Evolutionary conservation across 768 basidiomycete genomes (phyloP).

Genomic region (Leccinum obscurum): DNA sequence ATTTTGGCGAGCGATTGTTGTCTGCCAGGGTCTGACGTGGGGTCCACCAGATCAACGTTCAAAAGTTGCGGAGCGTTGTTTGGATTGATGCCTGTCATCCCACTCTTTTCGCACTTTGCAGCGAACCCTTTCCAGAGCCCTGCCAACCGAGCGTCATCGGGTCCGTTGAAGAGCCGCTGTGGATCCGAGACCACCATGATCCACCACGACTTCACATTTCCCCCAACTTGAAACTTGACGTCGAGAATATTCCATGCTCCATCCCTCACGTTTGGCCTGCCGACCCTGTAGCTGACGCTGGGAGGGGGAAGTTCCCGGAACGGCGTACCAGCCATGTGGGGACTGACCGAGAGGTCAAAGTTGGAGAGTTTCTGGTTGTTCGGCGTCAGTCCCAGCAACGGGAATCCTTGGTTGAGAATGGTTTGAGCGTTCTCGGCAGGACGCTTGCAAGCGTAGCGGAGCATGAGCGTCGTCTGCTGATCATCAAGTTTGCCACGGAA

Average conservation of each 20-base stretch:
- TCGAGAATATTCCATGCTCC: conserved; percentile 79
- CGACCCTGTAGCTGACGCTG: conserved; percentile 51
- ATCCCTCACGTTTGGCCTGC: conserved; percentile 44
- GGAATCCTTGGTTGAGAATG: conserved; percentile 61
- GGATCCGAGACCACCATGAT: conserved; percentile 65
- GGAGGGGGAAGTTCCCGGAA: conserved; percentile 66
- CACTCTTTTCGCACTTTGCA: conserved; percentile 55
- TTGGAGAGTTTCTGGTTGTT: conserved; percentile 41
- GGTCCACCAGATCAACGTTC: conserved; percentile 20
- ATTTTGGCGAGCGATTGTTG: conserved; percentile 42
- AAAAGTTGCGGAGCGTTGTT: conserved; percentile 37
- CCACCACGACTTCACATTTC: conserved; percentile 57
- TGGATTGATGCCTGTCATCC: conserved; percentile 62
- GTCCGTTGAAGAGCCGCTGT: conserved; percentile 36
- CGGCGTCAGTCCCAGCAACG: conserved; percentile 50
- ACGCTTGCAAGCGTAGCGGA: conserved; percentile 62
- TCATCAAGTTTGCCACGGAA: conserved; percentile 62
- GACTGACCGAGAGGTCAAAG: conserved; percentile 59
- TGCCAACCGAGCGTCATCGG: conserved; percentile 31
- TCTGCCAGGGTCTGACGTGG: conserved; percentile 36
- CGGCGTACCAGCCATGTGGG: conserved; percentile 63
- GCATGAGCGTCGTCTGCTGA: conserved; percentile 70
- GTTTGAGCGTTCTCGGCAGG: conserved; percentile 58
- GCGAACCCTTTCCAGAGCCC: conserved; percentile 53
- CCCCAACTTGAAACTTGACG: conserved; percentile 65